Evolutionary conservation across 352 stramenopile genomes (phyloP), one percentile per base, ranked within the genome.

Genomic region (Globisporangium paroecandrum): DNA sequence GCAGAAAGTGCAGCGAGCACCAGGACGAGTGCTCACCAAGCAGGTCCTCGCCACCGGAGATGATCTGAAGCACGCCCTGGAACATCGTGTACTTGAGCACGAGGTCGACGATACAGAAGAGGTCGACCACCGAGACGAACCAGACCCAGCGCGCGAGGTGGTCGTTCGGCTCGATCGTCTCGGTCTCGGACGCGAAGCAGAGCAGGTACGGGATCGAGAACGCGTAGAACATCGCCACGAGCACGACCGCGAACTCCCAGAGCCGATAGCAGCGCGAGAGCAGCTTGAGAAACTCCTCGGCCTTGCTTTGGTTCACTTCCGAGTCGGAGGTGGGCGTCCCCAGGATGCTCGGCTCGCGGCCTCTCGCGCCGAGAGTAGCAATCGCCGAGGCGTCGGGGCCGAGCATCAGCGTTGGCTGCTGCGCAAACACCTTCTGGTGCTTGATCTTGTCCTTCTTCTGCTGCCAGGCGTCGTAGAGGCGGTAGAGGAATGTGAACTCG

Each of bases 1-100:
- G 25, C 0, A 67, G 13, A 49, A 73, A 57, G 54, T 58, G 63
- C 46, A 72, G 38, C 55, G 73, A 60, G 56, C 65, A 29, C 55
- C 53, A 32, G 36, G 66, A 63, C 27, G 58, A 25, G 13, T 58
- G 47, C 12, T 66, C 58, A 1, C 60, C 38, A 7, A 70, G 46
- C 24, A 47, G 3, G 36, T n/a, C 25, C 32, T 64, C 41, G 22
- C 8, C 27, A 24, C 49, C 20, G 2, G 38, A 13, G 18, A 79
- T 71, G 27, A 73, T 76, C 46, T 75, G 62, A 27, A 87, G 63
- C 4, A 90, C 78, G 12, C 75, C 71, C 7, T 75, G 71, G 57
- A 91, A 89, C 7, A 75, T 77, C 13, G 81, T 86, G 53, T 81
- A 78, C 56, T 87, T 88, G 38, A 91, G 76, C 2, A 75, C 58